Base-by-base conservation (phyloP, 1,139 yeast genomes). In the Petasospora rhodanensis region DNA sequence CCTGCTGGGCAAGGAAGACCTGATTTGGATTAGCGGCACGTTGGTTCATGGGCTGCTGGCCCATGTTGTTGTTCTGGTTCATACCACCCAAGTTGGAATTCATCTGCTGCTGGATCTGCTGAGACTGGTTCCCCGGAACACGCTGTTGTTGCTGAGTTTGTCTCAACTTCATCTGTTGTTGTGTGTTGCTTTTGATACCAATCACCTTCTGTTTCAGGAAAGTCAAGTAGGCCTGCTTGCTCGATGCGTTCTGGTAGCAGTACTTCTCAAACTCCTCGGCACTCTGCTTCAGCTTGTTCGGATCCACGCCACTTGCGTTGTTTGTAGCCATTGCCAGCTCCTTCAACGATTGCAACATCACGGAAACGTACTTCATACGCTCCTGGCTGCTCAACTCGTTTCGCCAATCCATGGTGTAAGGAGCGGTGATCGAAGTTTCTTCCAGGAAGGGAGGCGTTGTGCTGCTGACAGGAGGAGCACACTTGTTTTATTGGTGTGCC, bases 1-100 rank as follows among this genome's bases (percentile, higher is more conserved):
- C 69, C 46, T 70, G 76, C 42, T 70, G 75, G 37, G 69, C 72
- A 41, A 70, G 51, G 45, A 69, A 60, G 41, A 59, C 49, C 37
- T 64, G 67, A n/a, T 55, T 51, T 23, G 56, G 55, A 20, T 35
- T 34, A 6, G 31, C n/a, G 5, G 25, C 9, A 12, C 31, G 6
- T 20, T 17, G 19, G 18, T 16, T 15, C 24, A 24, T 24, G 18
- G 26, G 38, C 18, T 34, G 36, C 22, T 33, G 24, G 10, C 19
- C 19, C 18, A 6, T 15, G 18, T 6, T 20, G 28, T 18, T 39
- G 38, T 7, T 26, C 15, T 41, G 44, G 37, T 15, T 32, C 31
- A 13, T 24, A 35, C 19, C 29, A 32, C 33, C 30, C 45, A 26
- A 38, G 43, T n/a, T 32, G n/a, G 24, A 12, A 7, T 7, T 12